These are phyloP conservation scores for Coniella lustricola DNA, from an alignment of 2,329 filamentous ascomycete species.

Conservation along the genomic window DNA sequence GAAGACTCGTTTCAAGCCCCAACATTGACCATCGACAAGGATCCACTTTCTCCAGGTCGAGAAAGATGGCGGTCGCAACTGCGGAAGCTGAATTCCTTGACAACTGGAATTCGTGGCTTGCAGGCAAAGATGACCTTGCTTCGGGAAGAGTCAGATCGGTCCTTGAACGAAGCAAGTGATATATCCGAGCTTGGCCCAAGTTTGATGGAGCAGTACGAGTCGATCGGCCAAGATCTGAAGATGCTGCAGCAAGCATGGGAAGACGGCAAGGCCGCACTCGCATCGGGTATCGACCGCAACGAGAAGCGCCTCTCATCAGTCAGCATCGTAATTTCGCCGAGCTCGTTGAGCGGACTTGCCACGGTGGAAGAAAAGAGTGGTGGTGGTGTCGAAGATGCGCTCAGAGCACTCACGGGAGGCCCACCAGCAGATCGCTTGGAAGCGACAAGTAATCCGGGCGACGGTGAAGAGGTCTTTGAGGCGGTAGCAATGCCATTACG, in stretches of 20 bases:
- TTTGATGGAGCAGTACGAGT: slow-evolving; percentile 86
- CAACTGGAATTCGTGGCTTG: slow-evolving; percentile 80
- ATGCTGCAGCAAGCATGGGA: slow-evolving; percentile 80
- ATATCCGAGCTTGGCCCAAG: slow-evolving; percentile 70
- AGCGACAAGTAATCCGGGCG: slow-evolving; percentile 43
- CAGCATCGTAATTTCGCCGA: slow-evolving; percentile 51
- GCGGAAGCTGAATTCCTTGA: slow-evolving; percentile 80
- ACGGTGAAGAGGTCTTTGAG: slow-evolving; percentile 80
- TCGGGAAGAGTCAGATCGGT: slow-evolving; percentile 78
- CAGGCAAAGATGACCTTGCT: slow-evolving; percentile 93
- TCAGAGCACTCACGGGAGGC: slow-evolving; percentile 73
- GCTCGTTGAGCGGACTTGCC: slow-evolving; percentile 61
- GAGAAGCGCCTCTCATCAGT: slow-evolving; percentile 62
- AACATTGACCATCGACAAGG: slow-evolving; percentile 48
- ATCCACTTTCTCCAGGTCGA: slow-evolving; percentile 61
- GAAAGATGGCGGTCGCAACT: slow-evolving; percentile 83
- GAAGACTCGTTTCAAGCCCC: slow-evolving; percentile 60
- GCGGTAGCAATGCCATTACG: slow-evolving; percentile 71
- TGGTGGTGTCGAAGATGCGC: slow-evolving; percentile 48
- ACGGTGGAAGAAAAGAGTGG: slow-evolving; percentile 44
- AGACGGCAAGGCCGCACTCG: slow-evolving; percentile 73
- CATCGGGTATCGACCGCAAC: slow-evolving; percentile 74
- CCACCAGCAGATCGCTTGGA: slow-evolving; percentile 47
- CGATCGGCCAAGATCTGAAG: slow-evolving; percentile 81
- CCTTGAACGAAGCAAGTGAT: slow-evolving; percentile 65